Percentiles rank a stretch among this genome's conserved stretches.
phyloP scores from a whole-genome alignment of 78 protist genomes.

The Emiliania huxleyi region DNA sequence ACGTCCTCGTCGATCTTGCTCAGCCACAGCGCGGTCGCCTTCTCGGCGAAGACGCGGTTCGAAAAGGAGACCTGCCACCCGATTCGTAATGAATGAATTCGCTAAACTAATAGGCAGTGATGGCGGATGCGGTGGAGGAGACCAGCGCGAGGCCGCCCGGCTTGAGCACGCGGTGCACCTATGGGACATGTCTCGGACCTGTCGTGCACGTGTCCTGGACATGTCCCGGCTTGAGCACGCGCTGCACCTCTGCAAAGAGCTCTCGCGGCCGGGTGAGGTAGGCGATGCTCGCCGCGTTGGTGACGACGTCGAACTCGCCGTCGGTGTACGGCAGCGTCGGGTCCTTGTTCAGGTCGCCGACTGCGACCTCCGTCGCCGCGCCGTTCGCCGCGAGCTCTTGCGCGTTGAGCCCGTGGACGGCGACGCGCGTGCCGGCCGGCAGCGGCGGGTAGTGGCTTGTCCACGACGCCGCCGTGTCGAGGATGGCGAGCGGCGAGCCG shows the following conservation, averaged over 20 bases:
- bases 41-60: background rate
- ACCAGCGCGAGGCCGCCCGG: background rate
- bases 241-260: background rate
- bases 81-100: too few relatives aligned
- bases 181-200: too few relatives aligned
- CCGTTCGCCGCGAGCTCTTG: background rate
- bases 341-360: background rate
- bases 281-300: too few relatives aligned
- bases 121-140: too few relatives aligned
- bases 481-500: too few relatives aligned
- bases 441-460: background rate
- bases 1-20: background rate
- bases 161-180: too few relatives aligned
- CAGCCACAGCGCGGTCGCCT: background rate
- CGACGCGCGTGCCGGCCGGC: background rate
- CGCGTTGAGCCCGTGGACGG: background rate
- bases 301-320: background rate
- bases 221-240: too few relatives aligned
- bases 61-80: too few relatives aligned
- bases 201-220: too few relatives aligned
- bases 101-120: too few relatives aligned
- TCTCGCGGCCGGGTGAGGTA: background rate
- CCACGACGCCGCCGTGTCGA: background rate
- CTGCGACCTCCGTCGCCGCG: background rate
- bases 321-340: background rate